These are phyloP conservation scores for Kodamaea nitidulidarum DNA, from an alignment of 805 yeast genomes.

Conservation along the genomic window DNA sequence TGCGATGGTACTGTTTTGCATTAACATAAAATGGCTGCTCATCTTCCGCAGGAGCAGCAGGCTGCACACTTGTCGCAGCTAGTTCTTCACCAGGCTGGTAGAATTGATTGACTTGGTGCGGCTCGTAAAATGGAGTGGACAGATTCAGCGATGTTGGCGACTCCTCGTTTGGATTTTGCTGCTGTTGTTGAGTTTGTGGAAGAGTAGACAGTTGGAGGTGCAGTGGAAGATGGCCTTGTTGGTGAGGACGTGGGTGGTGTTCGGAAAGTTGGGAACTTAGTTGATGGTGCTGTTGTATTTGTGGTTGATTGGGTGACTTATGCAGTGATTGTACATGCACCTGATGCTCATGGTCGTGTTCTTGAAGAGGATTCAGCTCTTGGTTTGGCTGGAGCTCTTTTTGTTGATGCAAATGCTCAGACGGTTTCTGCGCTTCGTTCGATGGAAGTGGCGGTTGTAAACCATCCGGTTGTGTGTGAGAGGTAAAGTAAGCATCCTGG, in stretches of 20 bases:
- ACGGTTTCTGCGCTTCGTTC: background rate
- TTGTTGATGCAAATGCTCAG: background rate
- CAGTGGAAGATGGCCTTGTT: background rate
- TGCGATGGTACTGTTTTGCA: slow-evolving; percentile 96
- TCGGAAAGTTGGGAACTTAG: background rate
- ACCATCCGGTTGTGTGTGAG: slow-evolving; percentile 7
- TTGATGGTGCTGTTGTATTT: slow-evolving; percentile 1
- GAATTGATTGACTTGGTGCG: slow-evolving; percentile 14
- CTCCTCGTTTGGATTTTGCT: background rate
- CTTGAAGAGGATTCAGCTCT: background rate
- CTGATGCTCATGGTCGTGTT: slow-evolving; percentile 8
- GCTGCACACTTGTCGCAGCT: slow-evolving; percentile 11
- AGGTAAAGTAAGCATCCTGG: slow-evolving; percentile 7
- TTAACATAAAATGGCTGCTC: slow-evolving; percentile 97
- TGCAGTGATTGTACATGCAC: background rate
- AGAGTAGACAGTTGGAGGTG: background rate
- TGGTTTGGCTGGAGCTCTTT: background rate
- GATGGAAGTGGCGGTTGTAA: background rate
- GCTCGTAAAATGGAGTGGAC: slow-evolving; percentile 24
- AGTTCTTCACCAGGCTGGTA: slow-evolving; percentile 12
- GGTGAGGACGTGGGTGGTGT: background rate
- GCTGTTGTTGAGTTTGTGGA: background rate
- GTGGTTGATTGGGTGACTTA: background rate
- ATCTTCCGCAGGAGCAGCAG: slow-evolving; percentile 15
- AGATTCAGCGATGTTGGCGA: slow-evolving; percentile 12